phyloP scores from a whole-genome alignment of 1,284 basidiomycete genomes.

The Ustilago sp. region DNA sequence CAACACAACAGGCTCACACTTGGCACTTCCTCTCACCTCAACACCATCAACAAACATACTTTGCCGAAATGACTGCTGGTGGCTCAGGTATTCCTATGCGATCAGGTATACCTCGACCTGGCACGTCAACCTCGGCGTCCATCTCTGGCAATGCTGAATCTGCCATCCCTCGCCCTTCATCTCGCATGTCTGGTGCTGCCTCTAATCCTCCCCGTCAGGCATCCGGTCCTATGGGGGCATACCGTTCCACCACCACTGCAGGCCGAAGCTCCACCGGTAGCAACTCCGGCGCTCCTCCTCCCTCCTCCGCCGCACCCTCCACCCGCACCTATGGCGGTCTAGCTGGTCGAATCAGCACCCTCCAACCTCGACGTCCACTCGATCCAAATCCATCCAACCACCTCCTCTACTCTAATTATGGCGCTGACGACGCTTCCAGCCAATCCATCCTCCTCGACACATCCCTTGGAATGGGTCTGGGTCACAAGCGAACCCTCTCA shows the following conservation, averaged over 20 bases:
- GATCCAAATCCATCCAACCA: constrained; percentile 30
- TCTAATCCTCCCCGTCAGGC: constrained; percentile 3
- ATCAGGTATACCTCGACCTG: constrained; percentile 45
- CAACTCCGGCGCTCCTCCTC: background rate
- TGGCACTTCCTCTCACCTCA: background rate
- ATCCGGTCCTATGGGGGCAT: constrained; percentile 40
- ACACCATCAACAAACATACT: constrained; percentile 22
- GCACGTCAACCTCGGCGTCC: constrained; percentile 2
- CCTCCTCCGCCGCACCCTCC: constrained; percentile 27
- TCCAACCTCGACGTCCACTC: constrained; percentile 25
- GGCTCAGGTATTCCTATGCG: constrained; percentile 49
- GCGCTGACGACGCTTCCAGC: constrained; percentile 25
- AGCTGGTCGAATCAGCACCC: constrained; percentile 36
- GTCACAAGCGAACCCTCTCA: constrained; percentile 35
- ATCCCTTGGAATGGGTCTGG: constrained; percentile 17
- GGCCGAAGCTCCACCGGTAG: constrained; percentile 23
- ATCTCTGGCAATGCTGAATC: constrained; percentile 14
- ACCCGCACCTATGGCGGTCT: constrained; percentile 38
- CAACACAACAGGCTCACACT: background rate
- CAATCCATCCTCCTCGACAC: constrained; percentile 34
- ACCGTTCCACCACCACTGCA: constrained; percentile 23
- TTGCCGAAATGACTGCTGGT: constrained; percentile 24
- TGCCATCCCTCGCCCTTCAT: constrained; percentile 35
- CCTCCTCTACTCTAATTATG: constrained; percentile 10
- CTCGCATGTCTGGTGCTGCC: constrained; percentile 18